Base-by-base conservation (phyloP, 495 filamentous ascomycete genomes). In the Aspergillus coremiiformis region DNA sequence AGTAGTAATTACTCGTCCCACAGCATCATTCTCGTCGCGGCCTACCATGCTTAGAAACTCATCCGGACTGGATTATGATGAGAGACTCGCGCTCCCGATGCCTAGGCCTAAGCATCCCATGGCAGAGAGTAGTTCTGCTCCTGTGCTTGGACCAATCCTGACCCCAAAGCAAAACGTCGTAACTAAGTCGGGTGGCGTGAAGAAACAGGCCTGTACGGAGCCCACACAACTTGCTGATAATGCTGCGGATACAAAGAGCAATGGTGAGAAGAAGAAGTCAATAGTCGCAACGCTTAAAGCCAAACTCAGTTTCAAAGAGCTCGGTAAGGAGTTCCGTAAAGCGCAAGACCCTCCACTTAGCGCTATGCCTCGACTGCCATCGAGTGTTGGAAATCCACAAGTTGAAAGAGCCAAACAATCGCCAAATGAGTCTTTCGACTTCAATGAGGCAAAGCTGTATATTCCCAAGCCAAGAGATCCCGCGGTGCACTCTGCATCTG, bases 281-380 rank as follows among this genome's bases (percentile, higher is more conserved):
- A 58, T 58, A 6, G 43, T 69, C 33, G 61, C 63, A 2, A 47
- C 60, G 11, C 51, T 69, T 27, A 55, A 57, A 30, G 62, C 61
- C 8, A 69, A 72, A 46, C 54, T 68, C 37, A 69, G 66, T 42
- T 58, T 68, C 44, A 70, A 66, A 37, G 66, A 72, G 24, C 26
- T 72, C 3, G 59, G 51, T 3, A 68, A 66, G 27, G 69, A 70
- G 20, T 44, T 50, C 27, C 39, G 48, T 4, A 65, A 55, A 15
- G 51, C 54, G n/a, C 56, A 48, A 0, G 41, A 55, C 27, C 60
- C 59, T 26, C 33, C 47, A 7, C 17, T 57, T 10, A 55, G 41
- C 14, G 55, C 29, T n/a, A 48, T 61, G 59, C 59, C 59, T 22
- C 42, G 15, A 5, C 44, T 35, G 12, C 44, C 47, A 15, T 15